These are phyloP conservation scores for Castanea crenata DNA, from an alignment of 306 rosid species.

Conservation along the genomic window DNA sequence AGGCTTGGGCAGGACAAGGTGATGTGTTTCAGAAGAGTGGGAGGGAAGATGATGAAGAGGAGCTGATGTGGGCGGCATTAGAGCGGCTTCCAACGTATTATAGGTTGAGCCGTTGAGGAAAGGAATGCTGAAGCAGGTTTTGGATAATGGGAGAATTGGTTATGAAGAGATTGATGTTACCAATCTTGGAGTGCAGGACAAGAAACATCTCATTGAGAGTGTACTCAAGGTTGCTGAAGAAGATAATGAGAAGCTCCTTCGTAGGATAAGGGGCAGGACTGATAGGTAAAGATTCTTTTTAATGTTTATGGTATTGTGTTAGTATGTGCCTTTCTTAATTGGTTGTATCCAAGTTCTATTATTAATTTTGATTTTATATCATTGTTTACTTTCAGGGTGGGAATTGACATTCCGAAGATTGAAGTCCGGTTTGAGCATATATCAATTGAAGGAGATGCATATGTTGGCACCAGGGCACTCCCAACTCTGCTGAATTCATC, in stretches of 20 bases:
- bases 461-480: constrained; percentile 46
- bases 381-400: too few species aligned
- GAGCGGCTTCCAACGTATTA: constrained; percentile 87
- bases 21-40: constrained; percentile 41
- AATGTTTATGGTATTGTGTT: too few species aligned
- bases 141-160: constrained; percentile 48
- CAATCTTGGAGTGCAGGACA: constrained; percentile 43
- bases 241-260: constrained; percentile 70
- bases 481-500: constrained; percentile 59
- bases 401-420: too few species aligned
- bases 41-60: constrained; percentile 54
- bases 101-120: constrained; percentile 37
- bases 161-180: constrained; percentile 60
- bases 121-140: constrained; percentile 50
- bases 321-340: too few species aligned
- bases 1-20: background rate
- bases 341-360: too few species aligned
- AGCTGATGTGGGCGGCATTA: constrained; percentile 80
- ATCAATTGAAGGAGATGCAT: too few species aligned
- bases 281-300: too few species aligned
- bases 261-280: background rate
- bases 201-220: constrained; percentile 50
- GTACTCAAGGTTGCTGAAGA: constrained; percentile 53
- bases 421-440: too few species aligned
- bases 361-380: too few species aligned